Conservation (phyloP, 2,329 filamentous ascomycete genomes). For the Monosporascus ibericus region DNA sequence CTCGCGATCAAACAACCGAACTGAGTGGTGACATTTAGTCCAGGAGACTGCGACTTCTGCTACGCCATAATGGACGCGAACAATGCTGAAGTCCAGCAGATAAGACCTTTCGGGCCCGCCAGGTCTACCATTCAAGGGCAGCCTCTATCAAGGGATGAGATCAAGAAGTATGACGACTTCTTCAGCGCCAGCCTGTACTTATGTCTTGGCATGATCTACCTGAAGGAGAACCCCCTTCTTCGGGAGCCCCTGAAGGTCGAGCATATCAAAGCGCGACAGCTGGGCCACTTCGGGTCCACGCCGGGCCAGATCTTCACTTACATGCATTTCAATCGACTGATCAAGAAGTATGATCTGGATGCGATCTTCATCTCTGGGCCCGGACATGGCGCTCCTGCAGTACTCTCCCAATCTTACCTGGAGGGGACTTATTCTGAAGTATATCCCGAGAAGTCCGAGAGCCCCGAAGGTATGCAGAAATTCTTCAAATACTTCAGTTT, state of each 20-base stretch:
- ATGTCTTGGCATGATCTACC: constrained; percentile 74
- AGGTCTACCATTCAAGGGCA: constrained; percentile 57
- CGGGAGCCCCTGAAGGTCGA: constrained; percentile 61
- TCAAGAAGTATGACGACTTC: constrained; percentile 64
- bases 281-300: constrained; percentile 75
- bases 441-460: constrained; percentile 67
- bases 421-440: constrained; percentile 74
- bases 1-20: too few species aligned
- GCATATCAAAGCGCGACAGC: constrained; percentile 65
- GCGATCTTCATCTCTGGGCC: constrained; percentile 70
- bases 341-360: constrained; percentile 73
- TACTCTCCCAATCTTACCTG: constrained; percentile 70
- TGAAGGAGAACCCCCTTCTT: constrained; percentile 67
- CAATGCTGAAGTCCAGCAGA: constrained; percentile 41
- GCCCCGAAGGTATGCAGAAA: constrained; percentile 60
- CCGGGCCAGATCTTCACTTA: constrained; percentile 78
- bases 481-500: constrained; percentile 85
- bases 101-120: constrained; percentile 59
- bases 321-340: constrained; percentile 76
- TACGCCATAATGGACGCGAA: constrained; percentile 12
- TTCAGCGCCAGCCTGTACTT: constrained; percentile 72
- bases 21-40: too few species aligned
- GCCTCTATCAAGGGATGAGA: constrained; percentile 59
- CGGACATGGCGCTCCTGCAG: constrained; percentile 70
- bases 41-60: too few species aligned